phyloP scores from a whole-genome alignment of 2,329 filamentous ascomycete genomes.

The Ascosphaera aggregata region DNA sequence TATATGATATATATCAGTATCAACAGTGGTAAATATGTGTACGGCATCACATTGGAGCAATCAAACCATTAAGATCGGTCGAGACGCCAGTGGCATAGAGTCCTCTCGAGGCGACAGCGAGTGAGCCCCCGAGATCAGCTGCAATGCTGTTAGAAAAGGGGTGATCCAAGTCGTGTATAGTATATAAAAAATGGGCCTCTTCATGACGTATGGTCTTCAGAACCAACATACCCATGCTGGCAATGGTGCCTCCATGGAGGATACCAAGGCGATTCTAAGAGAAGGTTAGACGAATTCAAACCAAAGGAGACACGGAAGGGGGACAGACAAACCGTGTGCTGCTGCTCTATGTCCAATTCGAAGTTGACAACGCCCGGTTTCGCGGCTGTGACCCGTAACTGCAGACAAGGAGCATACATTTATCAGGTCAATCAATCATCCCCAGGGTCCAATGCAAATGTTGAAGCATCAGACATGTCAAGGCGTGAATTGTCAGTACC shows the following conservation, averaged over 20 bases:
- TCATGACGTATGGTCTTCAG: background rate
- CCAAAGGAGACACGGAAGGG: no score
- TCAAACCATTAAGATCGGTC: constrained; percentile 36
- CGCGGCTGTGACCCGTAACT: constrained; percentile 38
- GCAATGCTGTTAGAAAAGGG: background rate
- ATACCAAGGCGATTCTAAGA: constrained; percentile 38
- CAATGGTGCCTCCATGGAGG: constrained; percentile 43
- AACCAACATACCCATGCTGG: constrained; percentile 26
- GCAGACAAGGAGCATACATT: constrained; percentile 2
- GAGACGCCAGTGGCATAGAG: constrained; percentile 43
- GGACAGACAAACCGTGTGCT: constrained; percentile 33
- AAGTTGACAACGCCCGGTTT: constrained; percentile 39
- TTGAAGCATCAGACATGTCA: no score
- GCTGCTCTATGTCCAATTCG: constrained; percentile 38
- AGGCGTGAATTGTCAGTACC: background rate
- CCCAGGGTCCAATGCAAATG: no score
- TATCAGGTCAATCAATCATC: no score
- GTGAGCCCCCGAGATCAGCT: constrained; percentile 42
- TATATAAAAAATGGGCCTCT: no score
- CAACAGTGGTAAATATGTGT: background rate
- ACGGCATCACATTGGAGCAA: constrained; percentile 1
- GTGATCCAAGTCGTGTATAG: background rate
- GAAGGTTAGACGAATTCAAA: constrained; percentile 4
- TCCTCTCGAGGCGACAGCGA: constrained; percentile 41
- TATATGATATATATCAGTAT: constrained; percentile 6